Evolutionary conservation across 305 asterid genomes (phyloP).

Genomic region (Fraxinus sp.): DNA sequence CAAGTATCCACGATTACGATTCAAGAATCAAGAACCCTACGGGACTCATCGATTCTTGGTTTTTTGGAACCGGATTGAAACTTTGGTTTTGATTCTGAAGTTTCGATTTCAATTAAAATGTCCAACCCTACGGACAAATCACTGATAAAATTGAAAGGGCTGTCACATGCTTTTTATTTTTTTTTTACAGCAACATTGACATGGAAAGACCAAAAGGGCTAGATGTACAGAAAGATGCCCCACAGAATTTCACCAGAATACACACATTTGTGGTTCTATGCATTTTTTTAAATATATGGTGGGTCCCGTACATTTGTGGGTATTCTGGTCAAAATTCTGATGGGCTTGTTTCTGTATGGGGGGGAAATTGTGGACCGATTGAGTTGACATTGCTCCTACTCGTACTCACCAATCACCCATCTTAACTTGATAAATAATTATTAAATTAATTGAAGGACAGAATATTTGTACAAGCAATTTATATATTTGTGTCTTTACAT

Average conservation of each 20-base stretch:
- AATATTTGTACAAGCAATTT: conserved; percentile 8
- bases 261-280: too few relatives aligned
- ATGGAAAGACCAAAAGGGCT: neutral
- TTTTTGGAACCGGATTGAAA: neutral
- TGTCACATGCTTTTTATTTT: neutral
- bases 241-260: too few relatives aligned
- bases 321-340: too few relatives aligned
- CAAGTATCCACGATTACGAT: neutral
- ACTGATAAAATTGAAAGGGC: neutral
- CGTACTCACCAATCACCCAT: neutral
- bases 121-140: neutral
- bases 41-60: neutral
- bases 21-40: neutral
- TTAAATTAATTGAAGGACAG: neutral
- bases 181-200: neutral
- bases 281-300: too few relatives aligned
- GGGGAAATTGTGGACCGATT: neutral
- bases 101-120: neutral
- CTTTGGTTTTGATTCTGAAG: neutral
- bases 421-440: neutral
- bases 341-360: too few relatives aligned
- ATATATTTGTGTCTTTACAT: neutral
- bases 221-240: too few relatives aligned
- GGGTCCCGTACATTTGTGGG: too few relatives aligned
- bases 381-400: neutral